Conservation (phyloP, 2,329 filamentous ascomycete genomes). For the Aspergillus piperis region DNA sequence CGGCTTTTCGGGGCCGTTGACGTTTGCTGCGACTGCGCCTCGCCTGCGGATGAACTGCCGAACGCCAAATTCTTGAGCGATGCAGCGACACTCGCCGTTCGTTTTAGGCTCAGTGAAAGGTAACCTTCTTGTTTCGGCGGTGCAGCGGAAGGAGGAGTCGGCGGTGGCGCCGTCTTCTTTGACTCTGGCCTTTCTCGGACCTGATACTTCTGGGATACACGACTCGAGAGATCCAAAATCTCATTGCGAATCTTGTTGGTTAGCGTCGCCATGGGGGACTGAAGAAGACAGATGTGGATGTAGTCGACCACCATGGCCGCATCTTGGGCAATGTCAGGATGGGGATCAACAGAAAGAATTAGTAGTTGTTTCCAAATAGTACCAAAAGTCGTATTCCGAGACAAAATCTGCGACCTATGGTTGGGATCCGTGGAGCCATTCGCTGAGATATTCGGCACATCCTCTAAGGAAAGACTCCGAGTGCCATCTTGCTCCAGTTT, state of each 20-base stretch:
- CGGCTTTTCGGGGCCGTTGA: slow-evolving; percentile 35
- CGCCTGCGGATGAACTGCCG: slow-evolving; percentile 46
- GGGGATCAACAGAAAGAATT: slow-evolving; percentile 88
- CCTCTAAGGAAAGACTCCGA: slow-evolving; percentile 22
- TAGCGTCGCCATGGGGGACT: slow-evolving; percentile 71
- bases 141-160: slow-evolving; percentile 51
- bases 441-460: slow-evolving; percentile 23
- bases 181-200: slow-evolving; percentile 34
- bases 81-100: slow-evolving; percentile 65
- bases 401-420: slow-evolving; percentile 44
- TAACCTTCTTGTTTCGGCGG: slow-evolving; percentile 61
- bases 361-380: slow-evolving; percentile 93
- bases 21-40: slow-evolving; percentile 29
- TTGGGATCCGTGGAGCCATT: slow-evolving; percentile 25
- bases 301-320: slow-evolving; percentile 84
- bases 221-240: slow-evolving; percentile 39
- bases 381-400: slow-evolving; percentile 87
- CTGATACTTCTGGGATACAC: slow-evolving; percentile 43
- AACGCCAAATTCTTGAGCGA: slow-evolving; percentile 64
- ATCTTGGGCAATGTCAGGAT: slow-evolving; percentile 86
- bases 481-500: slow-evolving; percentile 47
- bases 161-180: slow-evolving; percentile 42
- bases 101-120: slow-evolving; percentile 60
- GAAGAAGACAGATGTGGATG: slow-evolving; percentile 73
- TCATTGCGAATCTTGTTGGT: slow-evolving; percentile 75